Base-by-base conservation (phyloP, 371 early-diverging fungal species). In the Mucor racemosus region DNA sequence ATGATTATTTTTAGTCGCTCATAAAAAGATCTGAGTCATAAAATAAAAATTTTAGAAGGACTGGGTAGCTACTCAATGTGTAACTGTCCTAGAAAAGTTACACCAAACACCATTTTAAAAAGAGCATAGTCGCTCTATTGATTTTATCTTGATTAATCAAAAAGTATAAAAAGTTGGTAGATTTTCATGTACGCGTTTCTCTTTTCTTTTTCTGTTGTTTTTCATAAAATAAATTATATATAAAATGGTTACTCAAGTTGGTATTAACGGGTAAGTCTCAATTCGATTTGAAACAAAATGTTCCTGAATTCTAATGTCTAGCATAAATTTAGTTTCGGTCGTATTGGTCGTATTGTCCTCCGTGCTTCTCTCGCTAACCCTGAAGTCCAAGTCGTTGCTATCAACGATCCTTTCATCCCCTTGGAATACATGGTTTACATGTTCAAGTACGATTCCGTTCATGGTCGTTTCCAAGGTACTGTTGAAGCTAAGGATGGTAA, bases 371-470 rank as follows among this genome's bases (percentile, higher is more conserved):
- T 95, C 39, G 26, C 60, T 35, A 80, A 92, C 81, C 73, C 80
- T 33, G 80, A 86, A 11, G 91, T 97, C 61, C 79, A 93, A 69
- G 97, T 99, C 54, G 93, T 95, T 35, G 90, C 97, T 66, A 89
- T 99, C 86, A 99, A 99, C 86, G 99, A 99, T 82, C 99, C 99
- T 59, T 96, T 97, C 92, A 92, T 98, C 72, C 92, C 93, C 75
- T 81, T 93, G 11, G 93, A 95, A 58, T 97, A 99, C 89, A 96
- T 98, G 93, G 92, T 90, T 68, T 99, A 99, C 89, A 84, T 97
- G 82, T 76, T 97, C 72, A 94, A 96, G 89, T 97, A 97, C 81
- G 99, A 99, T 88, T 94, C 98, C 54, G 96, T 96, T 69, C 99
- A 98, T 88, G 99, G 99, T 62, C 90, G 88, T 64, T 93, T 90